Evolutionary conservation across 257 asterid genomes (phyloP).

Genomic region (Nicotiana tomentosiformis): DNA sequence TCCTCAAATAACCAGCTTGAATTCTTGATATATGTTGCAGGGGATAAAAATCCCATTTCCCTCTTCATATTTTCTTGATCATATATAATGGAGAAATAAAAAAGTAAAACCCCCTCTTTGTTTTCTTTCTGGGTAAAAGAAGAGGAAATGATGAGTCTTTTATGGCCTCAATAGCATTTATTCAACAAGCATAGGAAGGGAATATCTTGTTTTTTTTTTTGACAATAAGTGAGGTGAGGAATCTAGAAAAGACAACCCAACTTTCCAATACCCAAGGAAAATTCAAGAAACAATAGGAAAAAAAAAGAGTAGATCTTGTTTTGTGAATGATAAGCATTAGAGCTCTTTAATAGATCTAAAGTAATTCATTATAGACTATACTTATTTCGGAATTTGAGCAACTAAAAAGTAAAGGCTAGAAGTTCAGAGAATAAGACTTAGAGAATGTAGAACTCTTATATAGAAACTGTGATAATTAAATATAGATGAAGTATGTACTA

Average conservation of each 20-base stretch:
- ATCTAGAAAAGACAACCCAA: slow-evolving; percentile 47
- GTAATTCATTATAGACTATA: background rate
- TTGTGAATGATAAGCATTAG: slow-evolving; percentile 17
- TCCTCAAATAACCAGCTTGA: slow-evolving; percentile 61
- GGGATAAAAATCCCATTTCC: slow-evolving; percentile 42
- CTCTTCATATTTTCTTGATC: slow-evolving; percentile 35
- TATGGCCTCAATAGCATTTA: slow-evolving; percentile 27
- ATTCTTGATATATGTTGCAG: slow-evolving; percentile 37
- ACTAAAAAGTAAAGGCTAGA: background rate
- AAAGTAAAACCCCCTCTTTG: background rate
- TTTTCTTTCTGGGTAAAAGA: slow-evolving; percentile 6
- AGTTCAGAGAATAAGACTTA: background rate
- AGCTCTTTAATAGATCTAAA: slow-evolving; percentile 19
- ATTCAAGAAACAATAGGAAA: slow-evolving; percentile 14
- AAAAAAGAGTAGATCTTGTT: slow-evolving; percentile 33
- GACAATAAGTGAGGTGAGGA: slow-evolving; percentile 42
- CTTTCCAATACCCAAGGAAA: slow-evolving; percentile 56
- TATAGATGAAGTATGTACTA: background rate
- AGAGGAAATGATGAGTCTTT: background rate
- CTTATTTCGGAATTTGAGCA: background rate
- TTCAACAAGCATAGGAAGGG: slow-evolving; percentile 28
- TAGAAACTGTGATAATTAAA: background rate
- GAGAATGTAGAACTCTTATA: background rate
- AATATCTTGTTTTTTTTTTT: slow-evolving; percentile 37
- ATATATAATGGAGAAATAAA: background rate